phyloP scores from a whole-genome alignment of 2,329 filamentous ascomycete genomes.

The Biscogniauxia sp. region DNA sequence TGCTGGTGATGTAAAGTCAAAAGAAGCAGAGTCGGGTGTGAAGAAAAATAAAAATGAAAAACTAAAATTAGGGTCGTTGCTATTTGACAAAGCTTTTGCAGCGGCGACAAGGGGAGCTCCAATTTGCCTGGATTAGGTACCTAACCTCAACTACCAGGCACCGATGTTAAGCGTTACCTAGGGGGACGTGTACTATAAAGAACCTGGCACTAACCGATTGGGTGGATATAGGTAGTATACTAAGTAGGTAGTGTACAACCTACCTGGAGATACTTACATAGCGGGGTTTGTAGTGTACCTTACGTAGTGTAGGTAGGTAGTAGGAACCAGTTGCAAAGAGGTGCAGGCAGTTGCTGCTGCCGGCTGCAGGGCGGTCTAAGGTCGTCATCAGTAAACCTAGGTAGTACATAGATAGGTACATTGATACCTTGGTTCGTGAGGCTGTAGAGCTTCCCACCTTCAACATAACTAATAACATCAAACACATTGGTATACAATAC shows the following conservation, averaged over 20 bases:
- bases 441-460: background rate
- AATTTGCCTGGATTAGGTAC: background rate
- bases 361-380: background rate
- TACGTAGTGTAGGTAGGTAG: no score
- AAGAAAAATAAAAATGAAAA: background rate
- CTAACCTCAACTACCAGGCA: background rate
- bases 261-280: background rate
- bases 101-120: background rate
- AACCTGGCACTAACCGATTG: background rate
- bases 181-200: background rate
- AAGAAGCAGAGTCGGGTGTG: no score
- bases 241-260: background rate
- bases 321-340: background rate
- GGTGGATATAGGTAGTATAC: background rate
- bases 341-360: background rate
- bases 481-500: no score
- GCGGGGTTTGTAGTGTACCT: background rate
- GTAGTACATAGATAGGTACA: no score
- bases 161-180: no score
- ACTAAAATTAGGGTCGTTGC: background rate
- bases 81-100: background rate
- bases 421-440: no score
- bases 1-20: background rate
- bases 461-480: background rate
- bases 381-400: background rate